These are phyloP conservation scores for Stereocaulon alpinum DNA, from an alignment of 495 filamentous ascomycete species.

Conservation along the genomic window DNA sequence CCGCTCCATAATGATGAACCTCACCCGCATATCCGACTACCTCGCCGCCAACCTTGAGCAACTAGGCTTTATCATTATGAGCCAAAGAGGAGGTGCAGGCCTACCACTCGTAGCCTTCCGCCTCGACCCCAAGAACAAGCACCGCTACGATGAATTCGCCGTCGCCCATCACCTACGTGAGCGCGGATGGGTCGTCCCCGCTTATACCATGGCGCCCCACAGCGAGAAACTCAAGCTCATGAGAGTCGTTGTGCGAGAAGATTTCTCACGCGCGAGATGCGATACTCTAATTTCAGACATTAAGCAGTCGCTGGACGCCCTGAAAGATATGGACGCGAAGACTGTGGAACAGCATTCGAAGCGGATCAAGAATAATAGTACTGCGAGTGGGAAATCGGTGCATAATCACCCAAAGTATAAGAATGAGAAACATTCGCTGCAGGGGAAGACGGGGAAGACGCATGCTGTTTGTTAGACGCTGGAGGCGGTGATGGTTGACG, in stretches of 20 bases:
- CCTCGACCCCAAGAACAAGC: conserved; percentile 45
- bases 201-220: conserved; percentile 90
- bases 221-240: conserved; percentile 71
- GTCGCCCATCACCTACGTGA: conserved; percentile 72
- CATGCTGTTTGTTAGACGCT: conserved; percentile 69
- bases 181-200: conserved; percentile 82
- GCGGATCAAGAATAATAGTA: conserved; percentile 45
- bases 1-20: conserved; percentile 74
- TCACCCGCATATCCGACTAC: conserved; percentile 76
- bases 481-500: too few relatives aligned
- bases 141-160: conserved; percentile 72
- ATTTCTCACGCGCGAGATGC: conserved; percentile 68
- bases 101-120: conserved; percentile 83
- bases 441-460: conserved; percentile 82
- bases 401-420: conserved; percentile 58
- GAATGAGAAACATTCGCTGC: conserved; percentile 71
- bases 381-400: conserved; percentile 43
- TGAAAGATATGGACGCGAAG: conserved; percentile 63
- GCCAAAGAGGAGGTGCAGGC: conserved; percentile 59
- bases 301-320: conserved; percentile 53
- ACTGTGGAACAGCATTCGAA: conserved; percentile 50
- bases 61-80: conserved; percentile 78
- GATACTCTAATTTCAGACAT: conserved; percentile 64
- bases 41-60: conserved; percentile 56
- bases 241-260: conserved; percentile 80